Percentiles rank a stretch among this genome's conserved stretches.
Evolutionary conservation across 805 yeast species (phyloP).

Genomic region (Saccharomycodes ludwigii): DNA sequence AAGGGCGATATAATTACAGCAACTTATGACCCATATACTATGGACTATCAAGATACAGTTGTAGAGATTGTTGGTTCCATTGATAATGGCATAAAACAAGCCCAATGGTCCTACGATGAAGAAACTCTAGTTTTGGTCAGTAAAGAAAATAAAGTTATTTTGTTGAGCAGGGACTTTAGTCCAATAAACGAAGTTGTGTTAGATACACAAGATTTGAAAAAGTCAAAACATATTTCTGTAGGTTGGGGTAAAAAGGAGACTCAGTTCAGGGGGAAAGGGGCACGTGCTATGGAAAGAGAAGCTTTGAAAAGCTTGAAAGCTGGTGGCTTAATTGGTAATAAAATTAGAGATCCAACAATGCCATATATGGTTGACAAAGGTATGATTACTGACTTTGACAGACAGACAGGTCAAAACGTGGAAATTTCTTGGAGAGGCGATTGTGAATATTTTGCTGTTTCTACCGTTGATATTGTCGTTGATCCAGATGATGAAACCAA

Average conservation of each 20-base stretch:
- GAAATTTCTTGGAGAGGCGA: constrained; percentile 92
- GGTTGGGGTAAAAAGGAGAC: constrained; percentile 99
- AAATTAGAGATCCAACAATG: constrained; percentile 82
- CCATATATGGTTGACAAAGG: constrained; percentile 64
- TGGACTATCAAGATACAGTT: constrained; percentile 37
- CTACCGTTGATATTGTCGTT: constrained; percentile 41
- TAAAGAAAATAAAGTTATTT: constrained; percentile 41
- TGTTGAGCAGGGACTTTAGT: constrained; percentile 69
- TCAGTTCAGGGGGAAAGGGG: constrained; percentile 91
- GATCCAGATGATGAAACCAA: constrained; percentile 28
- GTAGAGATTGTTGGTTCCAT: constrained; percentile 75
- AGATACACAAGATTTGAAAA: constrained; percentile 46
- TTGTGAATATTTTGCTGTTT: constrained; percentile 67
- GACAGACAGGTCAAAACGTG: constrained; percentile 18
- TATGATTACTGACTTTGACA: constrained; percentile 42
- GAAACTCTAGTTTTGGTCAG: constrained; percentile 70
- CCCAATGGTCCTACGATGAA: constrained; percentile 86
- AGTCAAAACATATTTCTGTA: constrained; percentile 79
- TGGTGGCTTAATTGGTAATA: constrained; percentile 56
- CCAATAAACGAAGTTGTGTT: constrained; percentile 57
- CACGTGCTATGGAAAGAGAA: constrained; percentile 61
- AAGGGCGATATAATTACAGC: constrained; percentile 70
- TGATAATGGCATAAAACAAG: constrained; percentile 60
- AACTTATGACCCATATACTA: constrained; percentile 37
- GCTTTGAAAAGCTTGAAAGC: constrained; percentile 33